These are phyloP conservation scores for Rhizomucor pusillus DNA, from an alignment of 371 early-diverging fungal species.

Conservation along the genomic window DNA sequence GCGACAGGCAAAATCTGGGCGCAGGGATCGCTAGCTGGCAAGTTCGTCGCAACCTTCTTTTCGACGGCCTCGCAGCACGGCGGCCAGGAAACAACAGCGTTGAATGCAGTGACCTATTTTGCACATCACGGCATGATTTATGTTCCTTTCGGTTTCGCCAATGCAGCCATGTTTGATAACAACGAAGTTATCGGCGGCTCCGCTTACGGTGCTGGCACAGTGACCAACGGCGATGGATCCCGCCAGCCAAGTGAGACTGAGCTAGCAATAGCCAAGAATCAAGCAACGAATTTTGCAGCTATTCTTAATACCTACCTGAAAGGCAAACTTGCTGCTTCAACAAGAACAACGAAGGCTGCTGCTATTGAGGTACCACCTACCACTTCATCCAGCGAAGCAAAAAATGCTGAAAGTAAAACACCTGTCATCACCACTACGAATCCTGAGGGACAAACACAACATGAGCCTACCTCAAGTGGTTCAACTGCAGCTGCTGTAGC, in stretches of 20 bases:
- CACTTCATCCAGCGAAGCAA: conserved; percentile 15
- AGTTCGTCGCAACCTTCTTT: conserved; percentile 73
- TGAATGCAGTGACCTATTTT: conserved; percentile 66
- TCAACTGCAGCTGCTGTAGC: conserved; percentile 3
- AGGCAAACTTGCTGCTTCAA: conserved; percentile 5
- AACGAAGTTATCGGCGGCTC: conserved; percentile 60
- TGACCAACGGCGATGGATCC: conserved; percentile 69
- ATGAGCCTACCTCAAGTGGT: neutral
- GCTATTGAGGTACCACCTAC: conserved; percentile 11
- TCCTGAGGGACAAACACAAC: conserved; percentile 15
- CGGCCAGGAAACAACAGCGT: conserved; percentile 79
- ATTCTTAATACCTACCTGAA: conserved; percentile 33
- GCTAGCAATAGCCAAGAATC: conserved; percentile 60
- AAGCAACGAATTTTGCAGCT: conserved; percentile 67
- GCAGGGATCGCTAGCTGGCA: conserved; percentile 59
- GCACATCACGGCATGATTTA: conserved; percentile 81
- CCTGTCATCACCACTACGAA: conserved; percentile 15
- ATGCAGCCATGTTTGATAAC: conserved; percentile 31
- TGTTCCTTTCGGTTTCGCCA: conserved; percentile 71
- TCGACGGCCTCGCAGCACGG: conserved; percentile 71
- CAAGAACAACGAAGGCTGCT: conserved; percentile 5
- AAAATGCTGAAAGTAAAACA: neutral
- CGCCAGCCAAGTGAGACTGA: conserved; percentile 66
- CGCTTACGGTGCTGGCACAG: conserved; percentile 77
- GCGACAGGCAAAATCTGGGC: conserved; percentile 76